phyloP scores from a whole-genome alignment of 495 filamentous ascomycete species.

The Lichina pygmaea region DNA sequence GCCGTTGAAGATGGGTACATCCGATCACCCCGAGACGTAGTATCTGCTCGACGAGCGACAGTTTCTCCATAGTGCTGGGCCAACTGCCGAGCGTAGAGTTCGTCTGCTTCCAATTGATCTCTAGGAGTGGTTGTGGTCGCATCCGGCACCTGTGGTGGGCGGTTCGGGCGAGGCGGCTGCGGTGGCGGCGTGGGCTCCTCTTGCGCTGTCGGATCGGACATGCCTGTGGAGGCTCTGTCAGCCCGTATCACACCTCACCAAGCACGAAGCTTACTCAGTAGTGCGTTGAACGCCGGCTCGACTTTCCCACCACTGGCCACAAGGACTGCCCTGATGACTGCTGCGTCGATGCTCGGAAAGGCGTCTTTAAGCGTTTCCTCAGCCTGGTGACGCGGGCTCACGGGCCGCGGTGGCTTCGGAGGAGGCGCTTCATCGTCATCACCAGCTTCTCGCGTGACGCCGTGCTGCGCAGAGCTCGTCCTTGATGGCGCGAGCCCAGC shows the following conservation, averaged over 20 bases:
- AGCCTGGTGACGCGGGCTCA: slow-evolving; percentile 56
- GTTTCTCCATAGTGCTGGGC: slow-evolving; percentile 49
- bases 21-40: slow-evolving; percentile 4
- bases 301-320: slow-evolving; percentile 63
- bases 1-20: slow-evolving; percentile 6
- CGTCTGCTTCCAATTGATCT: slow-evolving; percentile 71
- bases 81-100: slow-evolving; percentile 78
- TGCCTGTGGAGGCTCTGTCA: slow-evolving; percentile 23
- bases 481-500: slow-evolving; percentile 51
- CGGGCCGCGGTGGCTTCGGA: slow-evolving; percentile 67
- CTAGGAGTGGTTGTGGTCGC: slow-evolving; percentile 25
- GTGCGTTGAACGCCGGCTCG: slow-evolving; percentile 86
- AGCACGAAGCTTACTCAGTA: slow-evolving; percentile 31
- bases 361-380: slow-evolving; percentile 80
- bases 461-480: slow-evolving; percentile 14
- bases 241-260: slow-evolving; percentile 1
- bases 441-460: slow-evolving; percentile 2
- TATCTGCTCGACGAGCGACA: slow-evolving; percentile 15
- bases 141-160: slow-evolving; percentile 9
- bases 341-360: slow-evolving; percentile 58
- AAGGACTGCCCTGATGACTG: slow-evolving; percentile 73
- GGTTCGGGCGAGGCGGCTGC: slow-evolving; percentile 38
- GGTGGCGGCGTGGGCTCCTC: slow-evolving; percentile 32
- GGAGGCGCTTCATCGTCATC: slow-evolving; percentile 29
- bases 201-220: slow-evolving; percentile 76